Evolutionary conservation across 2,329 filamentous ascomycete genomes (phyloP).

Genomic region (Clathrospora elynae): DNA sequence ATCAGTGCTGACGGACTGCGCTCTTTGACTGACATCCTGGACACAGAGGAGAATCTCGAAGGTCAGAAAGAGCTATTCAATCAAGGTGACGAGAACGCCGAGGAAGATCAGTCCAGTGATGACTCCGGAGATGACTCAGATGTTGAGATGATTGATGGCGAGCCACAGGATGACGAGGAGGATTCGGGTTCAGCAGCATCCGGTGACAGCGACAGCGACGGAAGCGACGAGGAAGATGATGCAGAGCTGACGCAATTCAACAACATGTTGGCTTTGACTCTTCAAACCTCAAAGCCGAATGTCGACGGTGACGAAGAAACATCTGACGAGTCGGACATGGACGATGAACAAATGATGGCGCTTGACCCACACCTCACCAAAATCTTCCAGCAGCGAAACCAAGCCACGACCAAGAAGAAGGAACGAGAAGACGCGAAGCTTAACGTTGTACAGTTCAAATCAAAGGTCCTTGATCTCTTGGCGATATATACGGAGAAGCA

Average conservation of each 20-base stretch:
- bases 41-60: conserved; percentile 77
- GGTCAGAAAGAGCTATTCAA: conserved; percentile 89
- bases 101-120: conserved; percentile 51
- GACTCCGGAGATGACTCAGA: conserved; percentile 55
- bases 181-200: conserved; percentile 23
- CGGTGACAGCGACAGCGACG: conserved; percentile 30
- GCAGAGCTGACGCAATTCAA: conserved; percentile 68
- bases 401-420: conserved; percentile 71
- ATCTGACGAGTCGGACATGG: conserved; percentile 77
- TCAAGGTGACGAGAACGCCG: conserved; percentile 54
- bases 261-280: conserved; percentile 74
- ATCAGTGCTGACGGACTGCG: conserved; percentile 75
- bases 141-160: conserved; percentile 53
- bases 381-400: conserved; percentile 79
- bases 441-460: conserved; percentile 92
- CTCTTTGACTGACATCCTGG: conserved; percentile 70
- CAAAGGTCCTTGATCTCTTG: conserved; percentile 85
- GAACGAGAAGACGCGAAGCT: conserved; percentile 87
- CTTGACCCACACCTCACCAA: conserved; percentile 82
- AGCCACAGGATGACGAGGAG: conserved; percentile 36
- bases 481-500: conserved; percentile 84
- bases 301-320: conserved; percentile 65
- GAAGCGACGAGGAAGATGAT: conserved; percentile 33
- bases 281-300: conserved; percentile 67
- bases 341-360: conserved; percentile 92